Base-by-base conservation (phyloP, 768 basidiomycete genomes). In the Tricholoma matsutake region DNA sequence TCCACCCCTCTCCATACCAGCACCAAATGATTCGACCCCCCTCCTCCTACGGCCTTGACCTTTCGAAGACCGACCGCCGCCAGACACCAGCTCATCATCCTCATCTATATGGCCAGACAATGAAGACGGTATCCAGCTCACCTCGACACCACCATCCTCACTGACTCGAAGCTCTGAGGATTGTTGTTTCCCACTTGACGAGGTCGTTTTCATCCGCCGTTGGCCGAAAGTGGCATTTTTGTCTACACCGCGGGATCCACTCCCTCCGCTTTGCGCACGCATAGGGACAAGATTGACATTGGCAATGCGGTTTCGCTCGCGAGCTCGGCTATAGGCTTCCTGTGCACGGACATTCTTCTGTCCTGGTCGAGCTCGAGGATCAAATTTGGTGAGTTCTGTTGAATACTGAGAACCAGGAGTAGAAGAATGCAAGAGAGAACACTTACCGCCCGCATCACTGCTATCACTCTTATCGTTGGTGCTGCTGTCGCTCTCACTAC, bases 1-100 rank as follows among this genome's bases (percentile, higher is more conserved):
- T 2, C 83, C 82, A 1, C 92, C 93, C 67, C 81, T 88, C 79
- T 97, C 94, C 86, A 98, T 78, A 22, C 95, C 94, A 47, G 87
- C 90, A 28, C 94, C 95, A 69, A 96, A 96, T 49, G 74, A 75
- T 73, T 95, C 92, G 45, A 87, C 84, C 28, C 86, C 88, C 71
- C 84, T 88, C 68, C 81, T 76, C 64, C 73, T 68, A 65, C 72
- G 75, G 54, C 70, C 75, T 69, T 73, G 67, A 34, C 10, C 29
- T 20, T 64, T 68, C 58, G 68, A 45, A 54, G 65, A 65, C 55
- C 68, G 71, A 58, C 67, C 68, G n/a, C 65, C 63, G 14, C 65
- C 63, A 56, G 63, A 61, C 7, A 68, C 62, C 20, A 69, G 58
- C 54, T 65, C 62, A 49, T 74, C 75, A 7, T 69, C 74, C 32